Evolutionary conservation across 441 rosid genomes (phyloP), one percentile per base, ranked within the genome.

Genomic region (Hura crepitans): DNA sequence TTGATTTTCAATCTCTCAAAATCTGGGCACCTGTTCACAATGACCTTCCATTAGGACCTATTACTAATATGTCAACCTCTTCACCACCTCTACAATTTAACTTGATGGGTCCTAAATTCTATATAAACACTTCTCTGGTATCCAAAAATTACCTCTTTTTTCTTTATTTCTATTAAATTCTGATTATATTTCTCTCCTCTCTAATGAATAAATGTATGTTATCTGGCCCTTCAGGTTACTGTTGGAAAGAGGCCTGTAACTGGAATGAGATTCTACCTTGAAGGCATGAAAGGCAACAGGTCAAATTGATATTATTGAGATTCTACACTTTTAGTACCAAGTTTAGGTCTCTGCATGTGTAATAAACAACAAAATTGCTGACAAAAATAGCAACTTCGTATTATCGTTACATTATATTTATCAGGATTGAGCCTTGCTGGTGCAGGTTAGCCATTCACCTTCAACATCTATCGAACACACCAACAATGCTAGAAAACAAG

Each of bases 211-310:
- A 35, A 35, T 35, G 7, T 35, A 35, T 12, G 33, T 43, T 43
- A 31, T 33, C 15, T 47, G 14, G 4, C 3, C 20, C 2, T 23
- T 30, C 80, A 93, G 98, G 96, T 93, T 65, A 76, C 69, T 11
- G 78, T 75, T 27, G 90, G 84, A 68, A 83, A 72, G 58, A 81
- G 63, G 8, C 92, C 97, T 1, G 86, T 91, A 43, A 91, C 96
- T 0, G 98, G 98, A 65, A 76, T 94, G 79, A 86, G 98, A 47
- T 70, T 94, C 51, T 94, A 80, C 62, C 92, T 94, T 0, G 98
- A 94, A 74, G 97, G 98, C 79, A 91, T 80, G 88, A 91, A 89
- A 81, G 83, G 89, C 85, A 87, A 91, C 76, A 86, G 95, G 95
- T 91, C 85, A 46, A 20, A 39, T 20, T n/a, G 25, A 30, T 42